Evolutionary conservation across 2,329 filamentous ascomycete species (phyloP), one percentile per base, ranked within the genome.

Genomic region (Microsporum audouinii): DNA sequence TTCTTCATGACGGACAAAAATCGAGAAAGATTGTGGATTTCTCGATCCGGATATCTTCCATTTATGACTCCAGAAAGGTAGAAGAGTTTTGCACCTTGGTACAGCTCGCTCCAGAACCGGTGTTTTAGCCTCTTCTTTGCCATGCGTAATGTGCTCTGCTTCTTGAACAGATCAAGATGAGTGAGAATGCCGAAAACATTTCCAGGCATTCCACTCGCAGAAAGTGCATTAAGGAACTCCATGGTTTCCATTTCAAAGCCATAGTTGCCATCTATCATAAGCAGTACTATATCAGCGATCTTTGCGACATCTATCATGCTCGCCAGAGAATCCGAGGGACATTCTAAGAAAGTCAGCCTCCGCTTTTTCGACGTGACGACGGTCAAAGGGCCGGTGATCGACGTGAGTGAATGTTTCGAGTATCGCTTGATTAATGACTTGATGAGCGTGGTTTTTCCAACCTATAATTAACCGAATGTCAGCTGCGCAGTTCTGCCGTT

Each of bases 241-340:
- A 99, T 99, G 0, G 94, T 99, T 80, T 99, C 94, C 94, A 99
- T 99, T 77, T 99, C 94, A 71, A 99, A 99, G 12, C 94, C 95
- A 70, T 88, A 99, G 76, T 97, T 97, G 61, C 94, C 95, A 71
- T 99, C 94, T 68, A 99, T 99, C 89, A 99, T 94, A 61, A 99
- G 82, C 57, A 99, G 81, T 4, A 97, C 89, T 69, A 99, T 96
- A 73, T 99, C 94, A 17, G 95, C 94, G 49, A 99, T 89, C 76
- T 99, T 99, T 63, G 94, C 89, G 61, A 96, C 83, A 74, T 99
- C 94, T 65, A 99, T 91, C 89, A 97, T 96, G 66, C 89, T 88
- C 64, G 95, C 91, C 60, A 99, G 83, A 68, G 94, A 91, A 71
- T 97, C 83, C 64, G 83, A 92, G n/a, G 95, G 91, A 71, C 90